These are phyloP conservation scores for Phytomonas francai DNA, from an alignment of 208 protist species.

Conservation along the genomic window DNA sequence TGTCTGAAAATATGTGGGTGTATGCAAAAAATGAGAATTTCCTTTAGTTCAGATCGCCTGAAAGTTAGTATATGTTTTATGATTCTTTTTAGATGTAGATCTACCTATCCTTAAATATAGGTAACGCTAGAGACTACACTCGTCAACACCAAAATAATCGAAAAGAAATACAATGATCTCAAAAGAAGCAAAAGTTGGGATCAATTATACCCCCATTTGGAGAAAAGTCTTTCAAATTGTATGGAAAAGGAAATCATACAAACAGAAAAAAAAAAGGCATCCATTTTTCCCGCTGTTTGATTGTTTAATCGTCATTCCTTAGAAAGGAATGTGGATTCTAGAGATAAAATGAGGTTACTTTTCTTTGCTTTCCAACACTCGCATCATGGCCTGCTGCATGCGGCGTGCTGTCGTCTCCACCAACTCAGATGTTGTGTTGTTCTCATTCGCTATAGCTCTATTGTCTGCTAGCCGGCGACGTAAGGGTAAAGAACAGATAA, in stretches of 20 bases:
- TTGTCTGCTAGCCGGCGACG: neutral
- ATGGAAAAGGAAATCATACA: neutral
- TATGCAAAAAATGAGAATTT: neutral
- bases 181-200: neutral
- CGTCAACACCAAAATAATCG: neutral
- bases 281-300: neutral
- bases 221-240: neutral
- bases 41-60: neutral
- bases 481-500: neutral
- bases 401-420: neutral
- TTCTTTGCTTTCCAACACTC: neutral
- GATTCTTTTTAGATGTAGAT: constrained; percentile 2
- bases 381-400: neutral
- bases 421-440: neutral
- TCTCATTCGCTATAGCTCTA: neutral
- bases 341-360: neutral
- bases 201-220: neutral
- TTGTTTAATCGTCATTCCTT: no score
- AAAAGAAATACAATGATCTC: neutral
- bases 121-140: neutral
- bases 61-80: neutral
- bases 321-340: neutral
- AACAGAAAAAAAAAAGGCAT: neutral
- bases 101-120: constrained; percentile 4
- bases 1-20: constrained; percentile 4